These are phyloP conservation scores for Asterella californica DNA, from an alignment of 225 moss, liverwort and hornwort genomes.

Conservation along the genomic window DNA sequence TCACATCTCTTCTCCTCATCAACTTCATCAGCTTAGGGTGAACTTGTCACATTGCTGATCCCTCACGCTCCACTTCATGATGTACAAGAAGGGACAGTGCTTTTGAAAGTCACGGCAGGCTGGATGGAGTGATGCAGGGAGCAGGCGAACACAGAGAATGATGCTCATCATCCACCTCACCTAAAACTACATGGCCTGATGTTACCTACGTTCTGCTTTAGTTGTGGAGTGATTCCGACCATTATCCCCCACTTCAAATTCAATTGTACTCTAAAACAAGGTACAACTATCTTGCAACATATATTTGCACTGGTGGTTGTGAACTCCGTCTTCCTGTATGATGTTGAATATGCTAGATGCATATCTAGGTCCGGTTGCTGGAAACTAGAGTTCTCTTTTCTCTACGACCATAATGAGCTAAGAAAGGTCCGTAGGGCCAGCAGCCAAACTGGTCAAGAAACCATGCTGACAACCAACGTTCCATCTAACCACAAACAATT, in stretches of 20 bases:
- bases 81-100: conserved; percentile 5
- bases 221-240: background rate
- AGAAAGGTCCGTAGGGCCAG: background rate
- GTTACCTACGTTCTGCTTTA: conserved; percentile 11
- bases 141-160: conserved; percentile 5
- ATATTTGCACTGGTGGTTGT: background rate
- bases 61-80: conserved; percentile 5
- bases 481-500: background rate
- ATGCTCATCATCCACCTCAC: conserved; percentile 18
- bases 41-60: conserved; percentile 1
- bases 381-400: background rate
- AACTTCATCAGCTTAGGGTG: background rate
- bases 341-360: background rate
- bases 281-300: conserved; percentile 8
- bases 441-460: background rate
- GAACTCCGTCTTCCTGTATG: background rate
- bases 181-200: conserved; percentile 10
- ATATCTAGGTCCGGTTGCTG: background rate
- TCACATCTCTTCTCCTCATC: conserved; percentile 4
- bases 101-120: no score
- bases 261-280: background rate
- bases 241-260: conserved; percentile 5
- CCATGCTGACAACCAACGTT: conserved; percentile 1
- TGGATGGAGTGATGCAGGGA: conserved; percentile 6
- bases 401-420: background rate